Evolutionary conservation across 1,284 basidiomycete genomes (phyloP).

Genomic region (Naganishia cerealis): DNA sequence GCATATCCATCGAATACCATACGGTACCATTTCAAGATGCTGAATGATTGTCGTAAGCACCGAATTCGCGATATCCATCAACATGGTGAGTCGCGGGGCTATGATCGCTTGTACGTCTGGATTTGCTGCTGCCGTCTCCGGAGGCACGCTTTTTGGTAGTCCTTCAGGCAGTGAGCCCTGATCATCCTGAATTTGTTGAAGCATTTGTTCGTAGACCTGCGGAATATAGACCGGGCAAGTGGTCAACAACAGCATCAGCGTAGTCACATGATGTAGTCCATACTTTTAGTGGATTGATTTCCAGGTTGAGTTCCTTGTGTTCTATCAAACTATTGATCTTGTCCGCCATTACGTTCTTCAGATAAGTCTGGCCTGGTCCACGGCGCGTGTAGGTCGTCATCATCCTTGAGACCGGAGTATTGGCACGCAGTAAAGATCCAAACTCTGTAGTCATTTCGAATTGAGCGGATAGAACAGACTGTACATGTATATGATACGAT

Average conservation of each 20-base stretch:
- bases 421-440: constrained; percentile 91
- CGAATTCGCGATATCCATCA: constrained; percentile 98
- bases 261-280: constrained; percentile 30
- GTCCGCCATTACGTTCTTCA: constrained; percentile 93
- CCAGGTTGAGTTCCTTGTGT: constrained; percentile 95
- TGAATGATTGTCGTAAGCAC: constrained; percentile 98
- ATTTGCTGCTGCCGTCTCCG: constrained; percentile 90
- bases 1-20: constrained; percentile 99
- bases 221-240: background rate
- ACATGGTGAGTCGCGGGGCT: constrained; percentile 89
- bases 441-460: constrained; percentile 98
- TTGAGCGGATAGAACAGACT: constrained; percentile 95
- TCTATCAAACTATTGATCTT: constrained; percentile 97
- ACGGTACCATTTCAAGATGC: constrained; percentile 94
- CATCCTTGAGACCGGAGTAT: constrained; percentile 98
- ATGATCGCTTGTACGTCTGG: constrained; percentile 95
- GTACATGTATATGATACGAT: constrained; percentile 16
- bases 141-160: constrained; percentile 84
- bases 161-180: constrained; percentile 85
- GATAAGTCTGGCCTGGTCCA: constrained; percentile 94
- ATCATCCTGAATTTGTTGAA: constrained; percentile 95
- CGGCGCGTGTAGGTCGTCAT: constrained; percentile 99
- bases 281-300: constrained; percentile 97
- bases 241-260: background rate
- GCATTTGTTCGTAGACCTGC: constrained; percentile 96